Percentiles rank a stretch among this genome's conserved stretches.
phyloP scores from a whole-genome alignment of 345 rosid species.

The Lepidium didymum region DNA sequence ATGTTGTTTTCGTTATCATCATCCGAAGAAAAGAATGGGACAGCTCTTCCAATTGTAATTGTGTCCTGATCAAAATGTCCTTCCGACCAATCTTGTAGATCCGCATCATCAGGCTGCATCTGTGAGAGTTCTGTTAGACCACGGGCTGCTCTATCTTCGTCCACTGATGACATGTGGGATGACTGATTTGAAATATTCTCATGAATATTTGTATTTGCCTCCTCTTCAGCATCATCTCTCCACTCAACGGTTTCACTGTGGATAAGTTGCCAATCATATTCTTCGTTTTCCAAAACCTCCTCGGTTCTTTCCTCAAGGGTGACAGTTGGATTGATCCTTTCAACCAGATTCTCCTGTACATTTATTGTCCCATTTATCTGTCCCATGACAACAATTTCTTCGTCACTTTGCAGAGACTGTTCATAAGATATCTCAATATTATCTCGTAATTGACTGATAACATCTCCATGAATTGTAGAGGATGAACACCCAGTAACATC shows the following conservation, averaged over 20 bases:
- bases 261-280: constrained; percentile 33
- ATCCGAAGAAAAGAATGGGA: constrained; percentile 46
- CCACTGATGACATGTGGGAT: constrained; percentile 27
- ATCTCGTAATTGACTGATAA: constrained; percentile 18
- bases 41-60: constrained; percentile 38
- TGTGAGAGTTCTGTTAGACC: constrained; percentile 35
- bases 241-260: constrained; percentile 35
- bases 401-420: constrained; percentile 23
- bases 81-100: constrained; percentile 52
- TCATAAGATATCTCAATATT: constrained; percentile 19
- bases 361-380: constrained; percentile 18
- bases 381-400: constrained; percentile 23
- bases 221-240: constrained; percentile 36
- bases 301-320: constrained; percentile 30
- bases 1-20: constrained; percentile 55
- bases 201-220: constrained; percentile 25
- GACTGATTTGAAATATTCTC: constrained; percentile 38
- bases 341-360: constrained; percentile 31
- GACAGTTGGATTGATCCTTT: constrained; percentile 28
- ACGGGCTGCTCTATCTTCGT: constrained; percentile 38
- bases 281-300: constrained; percentile 37
- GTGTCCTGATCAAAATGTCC: constrained; percentile 44
- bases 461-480: constrained; percentile 24
- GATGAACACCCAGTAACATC: constrained; percentile 23
- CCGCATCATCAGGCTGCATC: constrained; percentile 31